Evolutionary conservation across 2,329 filamentous ascomycete species (phyloP).

Genomic region (Fusarium transvaalense): DNA sequence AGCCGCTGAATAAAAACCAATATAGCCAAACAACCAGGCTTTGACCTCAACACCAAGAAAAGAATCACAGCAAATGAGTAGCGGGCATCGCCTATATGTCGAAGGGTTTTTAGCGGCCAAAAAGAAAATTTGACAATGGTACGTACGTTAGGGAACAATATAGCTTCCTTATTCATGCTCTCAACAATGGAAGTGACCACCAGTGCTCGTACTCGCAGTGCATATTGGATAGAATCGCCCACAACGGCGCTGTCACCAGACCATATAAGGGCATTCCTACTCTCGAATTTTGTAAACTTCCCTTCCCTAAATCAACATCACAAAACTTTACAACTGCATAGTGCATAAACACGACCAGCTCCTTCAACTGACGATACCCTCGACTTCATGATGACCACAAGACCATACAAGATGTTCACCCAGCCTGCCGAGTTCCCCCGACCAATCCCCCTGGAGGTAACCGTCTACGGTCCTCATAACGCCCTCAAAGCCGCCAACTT

Average conservation of each 20-base stretch:
- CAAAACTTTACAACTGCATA: background rate
- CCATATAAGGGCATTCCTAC: background rate
- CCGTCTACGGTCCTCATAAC: conserved; percentile 62
- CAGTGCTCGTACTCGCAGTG: conserved; percentile 8
- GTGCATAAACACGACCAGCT: background rate
- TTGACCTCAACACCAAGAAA: conserved; percentile 11
- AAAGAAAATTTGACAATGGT: background rate
- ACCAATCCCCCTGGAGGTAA: conserved; percentile 62
- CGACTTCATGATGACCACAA: background rate
- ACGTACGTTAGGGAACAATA: background rate
- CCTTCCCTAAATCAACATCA: background rate
- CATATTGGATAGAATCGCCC: conserved; percentile 6
- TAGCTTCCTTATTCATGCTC: background rate
- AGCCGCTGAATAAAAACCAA: background rate
- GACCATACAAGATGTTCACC: conserved; percentile 16
- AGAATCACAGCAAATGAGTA: background rate
- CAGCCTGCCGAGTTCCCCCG: conserved; percentile 1
- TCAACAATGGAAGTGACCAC: conserved; percentile 18
- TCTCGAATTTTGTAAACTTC: background rate
- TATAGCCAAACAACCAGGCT: background rate
- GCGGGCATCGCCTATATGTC: background rate
- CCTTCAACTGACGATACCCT: background rate
- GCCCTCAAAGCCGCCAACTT: conserved; percentile 56
- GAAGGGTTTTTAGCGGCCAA: background rate
- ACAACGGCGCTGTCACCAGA: conserved; percentile 10